Evolutionary conservation across 2,329 filamentous ascomycete genomes (phyloP), one percentile per base, ranked within the genome.

Genomic region (Phialemonium atrogriseum): DNA sequence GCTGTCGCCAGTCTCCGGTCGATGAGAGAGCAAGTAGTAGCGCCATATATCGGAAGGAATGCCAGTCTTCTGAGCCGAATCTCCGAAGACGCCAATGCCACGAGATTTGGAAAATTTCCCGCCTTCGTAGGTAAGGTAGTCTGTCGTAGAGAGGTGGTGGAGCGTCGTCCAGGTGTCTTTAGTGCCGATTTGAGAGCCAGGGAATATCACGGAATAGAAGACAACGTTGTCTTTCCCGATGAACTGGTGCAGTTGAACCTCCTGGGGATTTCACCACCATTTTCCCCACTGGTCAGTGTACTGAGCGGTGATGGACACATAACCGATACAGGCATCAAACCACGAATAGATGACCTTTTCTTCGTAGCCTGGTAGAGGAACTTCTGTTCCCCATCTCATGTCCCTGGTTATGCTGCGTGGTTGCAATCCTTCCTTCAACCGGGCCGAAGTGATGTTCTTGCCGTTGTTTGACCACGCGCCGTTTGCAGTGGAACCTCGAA

Each of bases 301-400:
- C 43, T 74, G 82, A 26, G 79, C 79, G 0, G 81, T 85, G 44
- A 86, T 86, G 0, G 79, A 84, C 14, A 79, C 70, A 51, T 86
- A 86, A 10, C 81, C 81, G 44, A 85, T 85, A 52, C 80, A 84
- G 26, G 81, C 81, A 51, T 86, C 81, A 45, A 86, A 86, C 58
- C 58, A 61, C 40, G 84, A 78, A 49, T 84, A 85, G 39, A 85
- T 66, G 37, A 84, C 80, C 56, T 47, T 44, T 12, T 47, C 38
- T 15, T 43, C 36, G 30, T 49, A 50, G 17, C 40, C 46, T 19
- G 39, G 54, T n/a, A 66, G 48, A 9, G 42, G 37, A 3, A 45
- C 38, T 8, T 34, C 21, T 4, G 36, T 36, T 42, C 80, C 80
- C 80, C 80, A 84, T 49, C 76, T 78, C 39, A 84, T 55, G 58